Percentiles rank a stretch among this genome's conserved stretches.
These are phyloP conservation scores for Pseudognaphalium luteoalbum DNA, from an alignment of 129 eudicot species.

Conservation along the genomic window DNA sequence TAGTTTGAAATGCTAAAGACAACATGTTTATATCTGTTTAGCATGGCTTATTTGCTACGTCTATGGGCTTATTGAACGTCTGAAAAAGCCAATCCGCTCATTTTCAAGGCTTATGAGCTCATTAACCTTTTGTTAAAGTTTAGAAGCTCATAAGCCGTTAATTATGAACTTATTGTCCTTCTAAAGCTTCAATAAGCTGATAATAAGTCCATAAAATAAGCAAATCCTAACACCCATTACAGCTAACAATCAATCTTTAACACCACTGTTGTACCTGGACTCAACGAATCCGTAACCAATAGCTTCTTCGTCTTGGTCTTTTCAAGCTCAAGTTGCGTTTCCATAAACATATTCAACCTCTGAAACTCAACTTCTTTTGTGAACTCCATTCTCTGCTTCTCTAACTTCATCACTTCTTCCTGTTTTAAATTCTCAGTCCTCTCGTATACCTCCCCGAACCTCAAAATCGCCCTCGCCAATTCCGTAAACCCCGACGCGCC, in stretches of 20 bases:
- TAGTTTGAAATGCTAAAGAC: background rate
- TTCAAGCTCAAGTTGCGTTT: slow-evolving; percentile 51
- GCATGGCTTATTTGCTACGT: background rate
- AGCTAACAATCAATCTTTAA: no score
- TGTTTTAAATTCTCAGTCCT: slow-evolving; percentile 51
- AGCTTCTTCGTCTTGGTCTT: slow-evolving; percentile 35
- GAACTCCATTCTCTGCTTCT: slow-evolving; percentile 62
- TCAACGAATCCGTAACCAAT: slow-evolving; percentile 10
- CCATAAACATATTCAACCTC: slow-evolving; percentile 61
- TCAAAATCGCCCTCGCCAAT: slow-evolving; percentile 43
- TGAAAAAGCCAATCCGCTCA: no score
- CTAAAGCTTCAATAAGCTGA: background rate
- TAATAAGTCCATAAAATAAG: background rate
- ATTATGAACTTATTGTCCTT: no score
- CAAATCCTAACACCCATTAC: background rate
- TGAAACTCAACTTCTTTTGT: slow-evolving; percentile 54
- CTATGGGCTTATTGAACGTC: background rate
- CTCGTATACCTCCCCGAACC: slow-evolving; percentile 56
- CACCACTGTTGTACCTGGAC: slow-evolving; percentile 21
- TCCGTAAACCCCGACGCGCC: slow-evolving; percentile 34
- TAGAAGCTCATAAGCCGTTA: no score
- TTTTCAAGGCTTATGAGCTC: no score
- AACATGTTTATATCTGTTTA: background rate
- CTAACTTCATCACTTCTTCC: slow-evolving; percentile 60
- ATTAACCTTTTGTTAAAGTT: no score